phyloP scores from a whole-genome alignment of 371 early-diverging fungal genomes.

The Umbelopsis sp. region DNA sequence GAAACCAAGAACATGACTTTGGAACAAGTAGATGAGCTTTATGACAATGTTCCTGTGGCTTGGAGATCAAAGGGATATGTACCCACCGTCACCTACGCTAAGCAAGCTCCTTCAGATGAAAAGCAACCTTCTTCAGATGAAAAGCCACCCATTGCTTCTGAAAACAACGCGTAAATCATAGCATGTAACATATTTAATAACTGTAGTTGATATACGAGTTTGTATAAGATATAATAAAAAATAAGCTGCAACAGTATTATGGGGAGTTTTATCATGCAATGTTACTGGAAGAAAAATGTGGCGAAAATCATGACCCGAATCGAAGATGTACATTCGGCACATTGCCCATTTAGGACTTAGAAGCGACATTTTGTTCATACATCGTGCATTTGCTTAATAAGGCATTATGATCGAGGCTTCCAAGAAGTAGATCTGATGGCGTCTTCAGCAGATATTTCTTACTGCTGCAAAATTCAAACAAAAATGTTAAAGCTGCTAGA shows the following conservation, averaged over 20 bases:
- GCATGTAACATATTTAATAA: constrained; percentile 1
- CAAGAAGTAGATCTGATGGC: too few species aligned
- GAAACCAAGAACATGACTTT: constrained; percentile 20
- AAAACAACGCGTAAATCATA: not conserved
- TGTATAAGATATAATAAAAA: not conserved
- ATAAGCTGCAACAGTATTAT: not conserved
- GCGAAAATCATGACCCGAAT: not conserved
- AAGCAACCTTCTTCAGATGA: not conserved
- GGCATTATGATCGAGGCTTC: too few species aligned
- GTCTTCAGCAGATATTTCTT: too few species aligned
- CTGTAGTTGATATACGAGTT: not conserved
- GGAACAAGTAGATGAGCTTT: constrained; percentile 18
- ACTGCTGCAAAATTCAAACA: too few species aligned
- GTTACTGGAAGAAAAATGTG: not conserved
- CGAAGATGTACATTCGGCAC: too few species aligned
- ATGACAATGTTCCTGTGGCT: not conserved
- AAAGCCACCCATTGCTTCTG: not conserved
- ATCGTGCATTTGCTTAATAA: too few species aligned
- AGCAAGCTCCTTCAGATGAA: not conserved
- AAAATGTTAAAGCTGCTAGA: too few species aligned
- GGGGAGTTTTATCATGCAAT: not conserved
- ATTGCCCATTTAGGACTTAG: too few species aligned
- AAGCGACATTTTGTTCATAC: too few species aligned
- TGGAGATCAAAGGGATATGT: constrained; percentile 19
- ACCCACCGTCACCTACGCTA: not conserved